Evolutionary conservation across 768 basidiomycete genomes (phyloP).

Genomic region (Tubosaeta sp.): DNA sequence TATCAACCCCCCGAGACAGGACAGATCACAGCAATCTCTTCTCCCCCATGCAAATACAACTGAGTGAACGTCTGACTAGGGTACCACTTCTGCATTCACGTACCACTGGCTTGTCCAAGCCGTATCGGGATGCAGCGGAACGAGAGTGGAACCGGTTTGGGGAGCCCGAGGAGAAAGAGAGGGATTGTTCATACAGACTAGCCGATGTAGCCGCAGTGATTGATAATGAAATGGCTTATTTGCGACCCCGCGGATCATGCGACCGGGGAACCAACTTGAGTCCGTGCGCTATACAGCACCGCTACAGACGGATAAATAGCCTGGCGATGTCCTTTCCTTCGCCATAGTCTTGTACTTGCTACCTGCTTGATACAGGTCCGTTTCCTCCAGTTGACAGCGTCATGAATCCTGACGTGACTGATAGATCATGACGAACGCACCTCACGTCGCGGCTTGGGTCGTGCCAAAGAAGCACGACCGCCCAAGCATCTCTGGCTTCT

Average conservation of each 20-base stretch:
- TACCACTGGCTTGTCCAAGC: constrained; percentile 66
- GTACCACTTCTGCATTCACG: constrained; percentile 76
- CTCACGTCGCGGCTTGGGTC: constrained; percentile 26
- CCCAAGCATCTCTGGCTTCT: constrained; percentile 30
- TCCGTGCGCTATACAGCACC: neutral
- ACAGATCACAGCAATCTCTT: constrained; percentile 77
- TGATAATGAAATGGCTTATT: too few relatives aligned
- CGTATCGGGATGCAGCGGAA: constrained; percentile 49
- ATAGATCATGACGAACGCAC: constrained; percentile 14
- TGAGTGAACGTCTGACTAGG: constrained; percentile 39
- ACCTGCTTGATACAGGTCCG: too few relatives aligned
- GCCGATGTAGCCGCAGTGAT: constrained; percentile 58
- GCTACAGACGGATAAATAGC: neutral
- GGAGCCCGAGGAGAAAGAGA: constrained; percentile 40
- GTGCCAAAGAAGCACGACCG: constrained; percentile 17
- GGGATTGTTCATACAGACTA: constrained; percentile 48
- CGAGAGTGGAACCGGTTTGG: constrained; percentile 48
- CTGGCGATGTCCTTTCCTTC: too few relatives aligned
- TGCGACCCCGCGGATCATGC: too few relatives aligned
- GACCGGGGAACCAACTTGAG: too few relatives aligned
- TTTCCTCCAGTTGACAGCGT: neutral
- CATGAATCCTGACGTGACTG: neutral
- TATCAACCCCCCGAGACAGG: constrained; percentile 73
- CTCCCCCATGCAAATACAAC: constrained; percentile 58
- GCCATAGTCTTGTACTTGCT: too few relatives aligned